Conservation (phyloP, 2,329 filamentous ascomycete species). For the Trichoderma koningii region DNA sequence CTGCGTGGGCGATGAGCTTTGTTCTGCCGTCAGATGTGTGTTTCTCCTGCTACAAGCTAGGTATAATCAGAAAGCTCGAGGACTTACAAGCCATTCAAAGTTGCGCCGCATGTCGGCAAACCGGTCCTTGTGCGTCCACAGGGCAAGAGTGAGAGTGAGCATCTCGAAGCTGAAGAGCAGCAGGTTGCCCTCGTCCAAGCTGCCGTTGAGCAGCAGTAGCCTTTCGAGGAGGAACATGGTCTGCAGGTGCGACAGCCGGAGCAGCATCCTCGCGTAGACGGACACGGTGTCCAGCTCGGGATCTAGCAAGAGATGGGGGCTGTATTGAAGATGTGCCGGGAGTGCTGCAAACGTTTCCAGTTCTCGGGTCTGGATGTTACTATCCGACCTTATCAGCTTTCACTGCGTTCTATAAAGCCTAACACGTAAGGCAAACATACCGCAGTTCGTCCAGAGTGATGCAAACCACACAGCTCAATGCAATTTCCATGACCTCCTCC, state of each 20-base stretch:
- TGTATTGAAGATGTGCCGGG: constrained; percentile 44
- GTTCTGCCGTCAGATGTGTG: not conserved
- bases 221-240: constrained; percentile 62
- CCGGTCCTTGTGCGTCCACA: constrained; percentile 54
- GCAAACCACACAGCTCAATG: constrained; percentile 43
- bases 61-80: rapidly evolving
- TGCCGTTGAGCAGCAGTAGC: constrained; percentile 51
- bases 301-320: constrained; percentile 43
- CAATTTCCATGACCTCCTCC: constrained; percentile 62
- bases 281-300: constrained; percentile 35
- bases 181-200: constrained; percentile 44
- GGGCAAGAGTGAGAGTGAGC: constrained; percentile 48
- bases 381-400: not conserved
- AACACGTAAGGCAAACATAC: not conserved
- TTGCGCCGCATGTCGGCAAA: constrained; percentile 46
- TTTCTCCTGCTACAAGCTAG: not conserved
- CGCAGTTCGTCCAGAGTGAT: constrained; percentile 18
- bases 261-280: constrained; percentile 49
- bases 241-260: constrained; percentile 54
- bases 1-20: constrained; percentile 53
- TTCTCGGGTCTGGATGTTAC: constrained; percentile 14
- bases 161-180: constrained; percentile 51
- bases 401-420: not conserved
- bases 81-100: constrained; percentile 53
- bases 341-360: constrained; percentile 7